A percentile compares a stretch with the other conserved stretches of the same genome.
Conservation (phyloP, 2,329 filamentous ascomycete genomes). For the Hansfordia pulvinata region DNA sequence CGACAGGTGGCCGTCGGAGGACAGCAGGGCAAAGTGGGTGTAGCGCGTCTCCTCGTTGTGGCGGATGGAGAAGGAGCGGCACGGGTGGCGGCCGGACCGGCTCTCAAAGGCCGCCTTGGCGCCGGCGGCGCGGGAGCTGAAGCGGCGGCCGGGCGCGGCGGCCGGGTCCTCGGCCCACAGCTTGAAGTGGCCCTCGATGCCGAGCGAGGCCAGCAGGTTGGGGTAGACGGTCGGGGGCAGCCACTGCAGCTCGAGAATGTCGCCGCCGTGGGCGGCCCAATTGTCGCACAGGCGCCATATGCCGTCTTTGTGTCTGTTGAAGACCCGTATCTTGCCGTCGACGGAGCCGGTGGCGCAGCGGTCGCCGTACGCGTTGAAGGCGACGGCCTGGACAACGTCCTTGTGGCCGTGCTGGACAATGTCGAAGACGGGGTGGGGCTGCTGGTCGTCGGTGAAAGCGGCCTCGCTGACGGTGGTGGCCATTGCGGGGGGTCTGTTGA, state of each 20-base stretch:
- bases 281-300: constrained; percentile 73
- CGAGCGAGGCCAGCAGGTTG: constrained; percentile 74
- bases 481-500: no score
- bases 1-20: constrained; percentile 65
- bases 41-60: constrained; percentile 66
- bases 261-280: constrained; percentile 81
- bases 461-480: no score
- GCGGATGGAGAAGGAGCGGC: constrained; percentile 76
- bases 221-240: constrained; percentile 79
- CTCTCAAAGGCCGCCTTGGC: constrained; percentile 40
- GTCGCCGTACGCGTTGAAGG: constrained; percentile 86
- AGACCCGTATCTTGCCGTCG: constrained; percentile 86
- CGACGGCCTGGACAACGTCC: constrained; percentile 70
- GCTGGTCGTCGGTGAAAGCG: no score
- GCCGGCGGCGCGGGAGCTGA: constrained; percentile 45
- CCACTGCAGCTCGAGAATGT: constrained; percentile 89
- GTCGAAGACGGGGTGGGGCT: constrained; percentile 34
- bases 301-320: constrained; percentile 68
- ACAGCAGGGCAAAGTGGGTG: constrained; percentile 75
- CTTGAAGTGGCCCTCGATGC: constrained; percentile 79
- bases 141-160: constrained; percentile 67
- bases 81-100: constrained; percentile 48
- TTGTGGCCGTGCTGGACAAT: constrained; percentile 63
- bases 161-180: constrained; percentile 87
- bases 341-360: constrained; percentile 84